phyloP scores from a whole-genome alignment of 2,329 filamentous ascomycete species.

The Alternaria rosae region DNA sequence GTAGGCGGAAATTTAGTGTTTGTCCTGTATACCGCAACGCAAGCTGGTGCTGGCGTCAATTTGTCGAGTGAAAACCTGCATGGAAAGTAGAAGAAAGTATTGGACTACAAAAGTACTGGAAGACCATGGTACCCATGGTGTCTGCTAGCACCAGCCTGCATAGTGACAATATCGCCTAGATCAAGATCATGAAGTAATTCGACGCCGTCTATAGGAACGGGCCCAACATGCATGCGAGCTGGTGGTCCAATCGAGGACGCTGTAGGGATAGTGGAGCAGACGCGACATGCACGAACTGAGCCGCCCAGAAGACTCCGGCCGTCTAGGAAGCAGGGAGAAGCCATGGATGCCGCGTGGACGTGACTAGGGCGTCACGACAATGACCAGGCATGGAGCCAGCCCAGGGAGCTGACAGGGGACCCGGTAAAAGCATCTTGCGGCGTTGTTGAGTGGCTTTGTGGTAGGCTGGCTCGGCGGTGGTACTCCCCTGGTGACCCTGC shows the following conservation, averaged over 20 bases:
- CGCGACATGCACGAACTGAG: slow-evolving; percentile 24
- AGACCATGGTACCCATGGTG: neutral
- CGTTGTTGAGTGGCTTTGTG: neutral
- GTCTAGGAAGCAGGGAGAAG: slow-evolving; percentile 21
- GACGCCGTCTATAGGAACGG: slow-evolving; percentile 14
- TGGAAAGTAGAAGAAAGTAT: slow-evolving; percentile 5
- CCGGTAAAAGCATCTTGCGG: slow-evolving; percentile 20
- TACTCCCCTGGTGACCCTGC: slow-evolving; percentile 16
- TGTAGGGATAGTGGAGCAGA: slow-evolving; percentile 10
- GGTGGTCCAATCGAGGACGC: slow-evolving; percentile 20
- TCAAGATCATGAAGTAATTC: slow-evolving; percentile 30
- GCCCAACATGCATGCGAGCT: slow-evolving; percentile 17
- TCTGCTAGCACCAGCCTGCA: slow-evolving; percentile 5
- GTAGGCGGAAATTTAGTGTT: slow-evolving; percentile 11
- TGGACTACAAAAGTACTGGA: neutral
- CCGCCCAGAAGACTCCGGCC: slow-evolving; percentile 13
- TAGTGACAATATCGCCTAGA: slow-evolving; percentile 10
- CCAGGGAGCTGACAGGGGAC: slow-evolving; percentile 9
- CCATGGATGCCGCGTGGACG: slow-evolving; percentile 39
- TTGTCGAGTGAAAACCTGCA: slow-evolving; percentile 3
- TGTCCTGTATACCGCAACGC: slow-evolving; percentile 14
- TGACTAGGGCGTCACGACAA: slow-evolving; percentile 22
- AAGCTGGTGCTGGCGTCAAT: slow-evolving; percentile 1
- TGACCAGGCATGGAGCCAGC: slow-evolving; percentile 24
- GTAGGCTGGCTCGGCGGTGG: slow-evolving; percentile 8